These are phyloP conservation scores for Starmerella stigmatis DNA, from an alignment of 805 yeast genomes.

Conservation along the genomic window DNA sequence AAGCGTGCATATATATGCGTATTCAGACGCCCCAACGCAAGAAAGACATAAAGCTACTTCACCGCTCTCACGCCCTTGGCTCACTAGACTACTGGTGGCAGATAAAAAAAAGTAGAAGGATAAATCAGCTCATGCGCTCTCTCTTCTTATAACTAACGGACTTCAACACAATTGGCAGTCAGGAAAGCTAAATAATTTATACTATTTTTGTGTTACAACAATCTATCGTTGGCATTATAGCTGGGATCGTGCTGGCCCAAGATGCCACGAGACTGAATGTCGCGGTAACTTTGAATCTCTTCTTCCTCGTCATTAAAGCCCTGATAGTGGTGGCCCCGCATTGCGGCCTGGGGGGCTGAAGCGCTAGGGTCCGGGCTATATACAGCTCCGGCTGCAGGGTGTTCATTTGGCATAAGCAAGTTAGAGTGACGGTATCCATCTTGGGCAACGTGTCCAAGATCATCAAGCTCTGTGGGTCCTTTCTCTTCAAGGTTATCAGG, in stretches of 20 bases:
- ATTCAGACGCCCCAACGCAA: neutral
- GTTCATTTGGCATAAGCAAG: slow-evolving; percentile 3
- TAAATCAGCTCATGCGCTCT: too few species aligned
- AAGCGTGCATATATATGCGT: neutral
- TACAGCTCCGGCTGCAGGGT: neutral
- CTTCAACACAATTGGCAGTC: too few species aligned
- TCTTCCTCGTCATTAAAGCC: slow-evolving; percentile 7
- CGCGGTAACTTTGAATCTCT: slow-evolving; percentile 13
- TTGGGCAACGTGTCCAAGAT: slow-evolving; percentile 48
- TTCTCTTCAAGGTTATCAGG: slow-evolving; percentile 22
- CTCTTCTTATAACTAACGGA: too few species aligned
- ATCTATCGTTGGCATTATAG: slow-evolving; percentile 3
- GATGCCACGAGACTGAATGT: slow-evolving; percentile 16
- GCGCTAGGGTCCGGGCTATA: slow-evolving; percentile 2
- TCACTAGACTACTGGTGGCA: neutral
- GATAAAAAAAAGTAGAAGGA: neutral
- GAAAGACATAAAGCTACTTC: too few species aligned
- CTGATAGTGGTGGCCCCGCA: neutral
- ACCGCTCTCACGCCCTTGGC: too few species aligned
- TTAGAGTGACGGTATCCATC: slow-evolving; percentile 28
- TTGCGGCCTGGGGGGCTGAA: slow-evolving; percentile 3
- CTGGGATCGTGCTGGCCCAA: slow-evolving; percentile 3
- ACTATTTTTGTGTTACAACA: neutral
- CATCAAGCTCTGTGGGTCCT: slow-evolving; percentile 53
- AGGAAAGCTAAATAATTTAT: neutral